phyloP scores from a whole-genome alignment of 352 stramenopile species.

The Phytophthora pinifolia region DNA sequence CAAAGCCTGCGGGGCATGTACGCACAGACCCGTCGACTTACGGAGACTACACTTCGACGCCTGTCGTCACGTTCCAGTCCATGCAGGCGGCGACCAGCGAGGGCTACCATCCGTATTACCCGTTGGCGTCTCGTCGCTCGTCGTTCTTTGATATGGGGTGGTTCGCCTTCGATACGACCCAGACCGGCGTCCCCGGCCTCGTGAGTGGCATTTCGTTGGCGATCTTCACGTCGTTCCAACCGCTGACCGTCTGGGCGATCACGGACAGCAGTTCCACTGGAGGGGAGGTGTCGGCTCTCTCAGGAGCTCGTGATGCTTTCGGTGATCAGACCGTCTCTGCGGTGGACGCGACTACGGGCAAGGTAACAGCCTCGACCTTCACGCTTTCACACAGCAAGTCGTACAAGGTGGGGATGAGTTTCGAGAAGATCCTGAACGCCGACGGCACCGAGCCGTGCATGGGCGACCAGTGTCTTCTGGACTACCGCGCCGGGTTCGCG shows the following conservation, averaged over 20 bases:
- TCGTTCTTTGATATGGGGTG: slow-evolving; percentile 90
- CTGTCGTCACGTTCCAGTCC: slow-evolving; percentile 62
- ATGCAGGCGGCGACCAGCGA: slow-evolving; percentile 55
- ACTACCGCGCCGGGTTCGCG: slow-evolving; percentile 59
- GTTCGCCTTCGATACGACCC: slow-evolving; percentile 67
- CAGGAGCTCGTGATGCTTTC: slow-evolving; percentile 43
- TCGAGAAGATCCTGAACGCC: slow-evolving; percentile 46
- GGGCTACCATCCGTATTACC: slow-evolving; percentile 89
- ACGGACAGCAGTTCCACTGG: slow-evolving; percentile 34
- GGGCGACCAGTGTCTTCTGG: slow-evolving; percentile 48
- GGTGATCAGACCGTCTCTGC: slow-evolving; percentile 30
- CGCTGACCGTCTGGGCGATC: slow-evolving; percentile 74
- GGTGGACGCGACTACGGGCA: slow-evolving; percentile 38
- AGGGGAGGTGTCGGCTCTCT: slow-evolving; percentile 32
- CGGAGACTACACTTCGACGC: slow-evolving; percentile 37
- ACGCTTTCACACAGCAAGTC: slow-evolving; percentile 29
- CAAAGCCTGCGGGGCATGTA: slow-evolving; percentile 44
- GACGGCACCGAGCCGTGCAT: slow-evolving; percentile 38
- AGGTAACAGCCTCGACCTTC: slow-evolving; percentile 31
- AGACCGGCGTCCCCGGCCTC: slow-evolving; percentile 46
- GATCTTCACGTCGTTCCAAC: slow-evolving; percentile 71
- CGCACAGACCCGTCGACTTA: slow-evolving; percentile 53
- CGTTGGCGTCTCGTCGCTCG: slow-evolving; percentile 74
- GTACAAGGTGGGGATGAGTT: slow-evolving; percentile 52
- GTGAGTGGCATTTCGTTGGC: slow-evolving; percentile 51